phyloP scores from a whole-genome alignment of 257 asterid genomes.

The Coffea canephora region DNA sequence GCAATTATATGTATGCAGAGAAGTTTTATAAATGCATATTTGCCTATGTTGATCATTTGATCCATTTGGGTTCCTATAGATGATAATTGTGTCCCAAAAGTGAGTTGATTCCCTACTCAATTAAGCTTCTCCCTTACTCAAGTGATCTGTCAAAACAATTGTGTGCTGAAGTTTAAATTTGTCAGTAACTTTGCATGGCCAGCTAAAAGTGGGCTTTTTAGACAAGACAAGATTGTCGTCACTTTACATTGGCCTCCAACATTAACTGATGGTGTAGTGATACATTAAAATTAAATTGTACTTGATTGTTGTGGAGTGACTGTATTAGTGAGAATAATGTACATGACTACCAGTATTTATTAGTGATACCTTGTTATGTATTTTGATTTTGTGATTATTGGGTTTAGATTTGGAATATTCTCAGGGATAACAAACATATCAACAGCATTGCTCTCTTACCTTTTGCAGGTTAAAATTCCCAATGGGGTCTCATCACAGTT shows the following conservation, averaged over 20 bases:
- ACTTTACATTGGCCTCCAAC: not conserved
- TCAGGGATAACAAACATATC: not conserved
- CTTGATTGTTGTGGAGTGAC: not conserved
- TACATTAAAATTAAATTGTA: not conserved
- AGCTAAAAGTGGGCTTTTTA: not conserved
- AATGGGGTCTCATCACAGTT: slow-evolving; percentile 79
- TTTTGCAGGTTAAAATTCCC: slow-evolving; percentile 82
- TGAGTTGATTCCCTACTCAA: not conserved
- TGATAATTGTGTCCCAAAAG: not conserved
- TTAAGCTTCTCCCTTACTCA: not conserved
- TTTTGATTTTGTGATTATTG: not conserved
- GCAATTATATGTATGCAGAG: not conserved
- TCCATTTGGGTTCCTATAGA: not conserved
- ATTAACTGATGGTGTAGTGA: not conserved
- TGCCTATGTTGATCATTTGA: not conserved
- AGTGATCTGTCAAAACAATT: not conserved
- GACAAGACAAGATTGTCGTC: not conserved
- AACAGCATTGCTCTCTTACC: slow-evolving; percentile 11
- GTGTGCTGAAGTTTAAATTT: not conserved
- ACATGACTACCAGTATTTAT: not conserved
- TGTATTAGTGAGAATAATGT: not conserved
- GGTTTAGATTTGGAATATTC: not conserved
- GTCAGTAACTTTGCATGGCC: not conserved
- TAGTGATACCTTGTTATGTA: not conserved
- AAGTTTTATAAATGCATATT: not conserved